Conservation (phyloP, 2,329 filamentous ascomycete genomes). For the Calonectria pseudoturangicola region DNA sequence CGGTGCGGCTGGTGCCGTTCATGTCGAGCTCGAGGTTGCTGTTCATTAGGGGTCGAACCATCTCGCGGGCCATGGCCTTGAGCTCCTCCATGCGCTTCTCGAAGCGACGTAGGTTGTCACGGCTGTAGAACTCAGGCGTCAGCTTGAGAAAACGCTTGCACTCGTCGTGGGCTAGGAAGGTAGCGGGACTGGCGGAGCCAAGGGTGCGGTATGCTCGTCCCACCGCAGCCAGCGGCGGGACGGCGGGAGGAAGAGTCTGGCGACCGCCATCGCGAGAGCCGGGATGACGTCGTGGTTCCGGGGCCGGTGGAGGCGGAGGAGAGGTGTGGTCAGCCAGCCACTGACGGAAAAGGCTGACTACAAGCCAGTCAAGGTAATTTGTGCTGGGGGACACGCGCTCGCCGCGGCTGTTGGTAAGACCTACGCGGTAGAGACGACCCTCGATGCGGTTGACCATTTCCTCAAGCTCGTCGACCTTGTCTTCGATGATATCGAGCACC, state of each 20-base stretch:
- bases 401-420: slow-evolving; percentile 84
- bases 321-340: slow-evolving; percentile 95
- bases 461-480: slow-evolving; percentile 94
- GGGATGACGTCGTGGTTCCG: slow-evolving; percentile 55
- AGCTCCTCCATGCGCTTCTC: slow-evolving; percentile 92
- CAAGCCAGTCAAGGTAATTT: slow-evolving; percentile 92
- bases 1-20: slow-evolving; percentile 62
- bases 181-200: slow-evolving; percentile 74
- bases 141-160: slow-evolving; percentile 93
- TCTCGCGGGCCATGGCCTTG: slow-evolving; percentile 87
- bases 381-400: slow-evolving; percentile 88
- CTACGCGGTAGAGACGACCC: slow-evolving; percentile 86
- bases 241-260: slow-evolving; percentile 60
- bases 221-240: slow-evolving; percentile 73
- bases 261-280: slow-evolving; percentile 56
- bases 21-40: slow-evolving; percentile 89
- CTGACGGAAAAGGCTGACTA: slow-evolving; percentile 89
- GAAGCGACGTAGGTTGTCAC: slow-evolving; percentile 90
- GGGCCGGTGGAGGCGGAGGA: slow-evolving; percentile 67
- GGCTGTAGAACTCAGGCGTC: slow-evolving; percentile 86
- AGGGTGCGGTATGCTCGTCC: slow-evolving; percentile 87
- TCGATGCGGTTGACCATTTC: slow-evolving; percentile 88
- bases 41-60: slow-evolving; percentile 89
- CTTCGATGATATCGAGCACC: slow-evolving; percentile 92
- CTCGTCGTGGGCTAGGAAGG: slow-evolving; percentile 89